Evolutionary conservation across 192 early-diverging fungal genomes (phyloP), one percentile per base, ranked within the genome.

Genomic region (Allomyces macrogynus): DNA sequence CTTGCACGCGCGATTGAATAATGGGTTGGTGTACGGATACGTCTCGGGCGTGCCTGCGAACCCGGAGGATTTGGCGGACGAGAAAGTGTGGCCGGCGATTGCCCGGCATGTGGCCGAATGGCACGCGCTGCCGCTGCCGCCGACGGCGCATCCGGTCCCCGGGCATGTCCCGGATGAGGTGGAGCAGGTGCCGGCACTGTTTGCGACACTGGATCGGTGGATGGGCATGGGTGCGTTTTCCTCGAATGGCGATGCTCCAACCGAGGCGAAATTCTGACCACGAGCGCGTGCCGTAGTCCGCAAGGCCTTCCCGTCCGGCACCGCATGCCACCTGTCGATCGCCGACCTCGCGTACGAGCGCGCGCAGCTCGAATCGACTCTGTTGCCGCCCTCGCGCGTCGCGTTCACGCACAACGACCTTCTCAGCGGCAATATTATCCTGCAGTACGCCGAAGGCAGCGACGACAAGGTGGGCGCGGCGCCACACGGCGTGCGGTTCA

Each of bases 351-450:
- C 49, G 49, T 3, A 57, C 20, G 49, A 57, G 49, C 49, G 49
- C 12, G 9, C 93, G 27, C 79, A 87, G 57, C 43, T 65, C 3
- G 68, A 78, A 61, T 71, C 91, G 16, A 71, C 76, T 0, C 7
- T 40, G 23, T 68, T 71, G 49, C 66, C 89, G 26, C 68, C 89
- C 60, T 82, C 89, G 3, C 89, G 87, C 0, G 80, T 93, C 24
- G 89, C 89, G 11, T 95, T 95, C 75, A 86, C 85, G 49, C 95
- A 97, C 74, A 92, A 92, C 68, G 95, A 97, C 70, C 72, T 97
- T 49, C 72, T 97, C 20, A 87, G 87, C 16, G 92, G 84, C 24
- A 97, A 97, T 74, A 78, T 97, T 63, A 87, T 97, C 25, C 89
- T 57, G 49, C 49, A 57, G 49, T n/a, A 57, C 49, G 57, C 24